phyloP scores from a whole-genome alignment of 495 filamentous ascomycete species.

The Hypoxylon crocopeplum region DNA sequence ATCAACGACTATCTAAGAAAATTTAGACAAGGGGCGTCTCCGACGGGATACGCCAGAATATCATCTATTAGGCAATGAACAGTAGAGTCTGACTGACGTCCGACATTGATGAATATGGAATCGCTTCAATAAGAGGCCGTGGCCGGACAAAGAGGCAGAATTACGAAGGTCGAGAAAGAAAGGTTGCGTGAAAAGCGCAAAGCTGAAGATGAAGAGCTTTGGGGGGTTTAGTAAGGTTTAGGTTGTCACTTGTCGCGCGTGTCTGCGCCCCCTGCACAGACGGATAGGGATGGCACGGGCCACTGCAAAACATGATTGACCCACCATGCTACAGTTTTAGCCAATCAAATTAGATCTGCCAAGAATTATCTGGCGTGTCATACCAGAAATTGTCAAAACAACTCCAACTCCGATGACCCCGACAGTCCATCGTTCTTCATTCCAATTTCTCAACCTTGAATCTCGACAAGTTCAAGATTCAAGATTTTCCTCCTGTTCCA shows the following conservation, averaged over 20 bases:
- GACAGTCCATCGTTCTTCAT: constrained; percentile 30
- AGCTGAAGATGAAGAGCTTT: constrained; percentile 15
- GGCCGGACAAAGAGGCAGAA: not conserved
- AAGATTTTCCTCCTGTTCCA: not conserved
- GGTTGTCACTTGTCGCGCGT: constrained; percentile 37
- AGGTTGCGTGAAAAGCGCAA: constrained; percentile 27
- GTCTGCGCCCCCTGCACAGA: constrained; percentile 18
- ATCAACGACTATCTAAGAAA: constrained; percentile 5
- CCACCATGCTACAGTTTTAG: constrained; percentile 1
- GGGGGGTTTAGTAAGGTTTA: constrained; percentile 30
- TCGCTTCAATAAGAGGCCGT: not conserved
- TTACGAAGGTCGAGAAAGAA: constrained; percentile 9
- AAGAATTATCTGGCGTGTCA: constrained; percentile 31
- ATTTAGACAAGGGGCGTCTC: constrained; percentile 14
- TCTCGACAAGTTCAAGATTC: constrained; percentile 11
- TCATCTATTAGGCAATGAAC: constrained; percentile 13
- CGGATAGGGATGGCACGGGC: constrained; percentile 28
- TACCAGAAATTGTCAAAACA: constrained; percentile 41
- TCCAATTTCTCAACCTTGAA: constrained; percentile 40
- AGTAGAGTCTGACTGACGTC: not conserved
- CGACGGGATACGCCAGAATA: constrained; percentile 19
- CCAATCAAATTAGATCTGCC: constrained; percentile 35
- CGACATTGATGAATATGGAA: constrained; percentile 5
- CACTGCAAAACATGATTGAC: constrained; percentile 30
- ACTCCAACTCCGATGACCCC: constrained; percentile 34